Percentiles rank a stretch among this genome's conserved stretches.
Evolutionary conservation across 192 early-diverging fungal species (phyloP).

Genomic region (Gryganskiella cystojenkinii): DNA sequence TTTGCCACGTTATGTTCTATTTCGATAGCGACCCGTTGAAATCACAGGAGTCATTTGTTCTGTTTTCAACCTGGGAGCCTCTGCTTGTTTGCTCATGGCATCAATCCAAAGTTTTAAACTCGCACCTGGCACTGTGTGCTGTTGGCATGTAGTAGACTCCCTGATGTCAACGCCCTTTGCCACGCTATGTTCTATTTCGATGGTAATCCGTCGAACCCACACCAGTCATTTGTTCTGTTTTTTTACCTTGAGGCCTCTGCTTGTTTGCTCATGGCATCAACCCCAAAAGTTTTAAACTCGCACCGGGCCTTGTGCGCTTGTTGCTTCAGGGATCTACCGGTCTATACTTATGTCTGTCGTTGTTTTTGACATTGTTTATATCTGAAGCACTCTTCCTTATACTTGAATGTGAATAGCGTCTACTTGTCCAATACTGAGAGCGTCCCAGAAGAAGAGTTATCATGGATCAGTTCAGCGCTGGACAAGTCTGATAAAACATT

Average conservation of each 20-base stretch:
- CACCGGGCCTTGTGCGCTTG: slow-evolving; percentile 16
- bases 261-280: neutral
- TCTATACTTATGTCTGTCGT: neutral
- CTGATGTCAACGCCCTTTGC: slow-evolving; percentile 7
- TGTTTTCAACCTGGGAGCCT: no score
- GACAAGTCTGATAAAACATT: slow-evolving; percentile 23
- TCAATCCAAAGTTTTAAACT: slow-evolving; percentile 14
- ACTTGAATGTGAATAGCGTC: neutral
- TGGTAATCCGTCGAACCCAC: slow-evolving; percentile 4
- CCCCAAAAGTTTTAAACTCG: neutral
- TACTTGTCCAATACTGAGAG: slow-evolving; percentile 8
- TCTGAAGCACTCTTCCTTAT: neutral
- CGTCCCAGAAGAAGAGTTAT: slow-evolving; percentile 2
- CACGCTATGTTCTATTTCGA: neutral
- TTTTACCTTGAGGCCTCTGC: neutral
- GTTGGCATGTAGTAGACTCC: neutral
- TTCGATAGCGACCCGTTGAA: no score
- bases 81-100: no score
- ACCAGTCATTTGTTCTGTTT: neutral
- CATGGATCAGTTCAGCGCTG: slow-evolving; percentile 16
- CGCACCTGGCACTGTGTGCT: slow-evolving; percentile 16
- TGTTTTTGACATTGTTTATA: neutral
- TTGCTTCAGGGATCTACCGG: slow-evolving; percentile 22
- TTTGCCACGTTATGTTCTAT: no score
- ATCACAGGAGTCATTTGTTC: no score